Conservation (phyloP, 495 filamentous ascomycete genomes). For the Bathelium albidoporum region DNA sequence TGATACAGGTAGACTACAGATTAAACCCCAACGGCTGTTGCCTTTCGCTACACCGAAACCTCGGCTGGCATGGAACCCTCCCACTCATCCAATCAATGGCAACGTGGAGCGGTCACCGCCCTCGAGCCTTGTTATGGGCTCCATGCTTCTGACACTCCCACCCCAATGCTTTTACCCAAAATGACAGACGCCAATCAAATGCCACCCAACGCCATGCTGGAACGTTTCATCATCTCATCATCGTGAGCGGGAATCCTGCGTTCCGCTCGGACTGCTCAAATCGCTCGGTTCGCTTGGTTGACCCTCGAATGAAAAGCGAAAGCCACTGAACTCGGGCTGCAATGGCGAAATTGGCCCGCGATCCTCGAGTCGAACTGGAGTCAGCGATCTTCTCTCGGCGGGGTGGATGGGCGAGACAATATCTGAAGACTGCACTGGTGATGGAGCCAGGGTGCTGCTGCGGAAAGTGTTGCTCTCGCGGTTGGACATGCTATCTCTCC, state of each 20-base stretch:
- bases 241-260: not conserved
- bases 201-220: not conserved
- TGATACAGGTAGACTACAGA: not conserved
- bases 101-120: not conserved
- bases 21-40: not conserved
- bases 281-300: not conserved
- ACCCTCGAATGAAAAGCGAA: not conserved
- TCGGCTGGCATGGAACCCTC: not conserved
- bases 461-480: not conserved
- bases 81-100: not conserved
- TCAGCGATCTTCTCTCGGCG: not conserved
- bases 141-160: too few relatives aligned
- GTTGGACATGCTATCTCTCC: not conserved
- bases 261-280: not conserved
- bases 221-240: not conserved
- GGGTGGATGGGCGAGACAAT: not conserved
- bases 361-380: not conserved
- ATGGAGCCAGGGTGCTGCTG: not conserved
- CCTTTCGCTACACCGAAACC: not conserved
- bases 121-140: too few relatives aligned
- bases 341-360: not conserved
- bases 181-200: not conserved
- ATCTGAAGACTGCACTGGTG: not conserved
- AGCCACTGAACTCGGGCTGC: not conserved
- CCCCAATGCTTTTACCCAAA: constrained; percentile 1